These are phyloP conservation scores for Puccinia triticina DNA, from an alignment of 1,284 basidiomycete genomes.

Conservation along the genomic window DNA sequence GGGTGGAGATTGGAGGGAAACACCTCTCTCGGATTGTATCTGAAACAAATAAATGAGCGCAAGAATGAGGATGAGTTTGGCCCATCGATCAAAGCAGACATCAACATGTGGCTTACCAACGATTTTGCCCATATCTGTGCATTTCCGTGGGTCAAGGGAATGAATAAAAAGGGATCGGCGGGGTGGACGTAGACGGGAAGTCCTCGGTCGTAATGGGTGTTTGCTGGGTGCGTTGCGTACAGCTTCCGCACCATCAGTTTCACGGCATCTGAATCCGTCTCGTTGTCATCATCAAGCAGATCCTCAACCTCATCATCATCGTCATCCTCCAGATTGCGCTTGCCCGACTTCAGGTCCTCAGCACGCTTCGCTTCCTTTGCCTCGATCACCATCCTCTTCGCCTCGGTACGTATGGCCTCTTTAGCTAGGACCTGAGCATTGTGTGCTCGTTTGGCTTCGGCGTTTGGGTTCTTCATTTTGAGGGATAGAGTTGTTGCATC, in stretches of 20 bases:
- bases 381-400: not conserved
- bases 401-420: not conserved
- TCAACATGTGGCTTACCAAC: too few relatives aligned
- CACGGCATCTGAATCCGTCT: not conserved
- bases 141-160: not conserved
- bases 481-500: not conserved
- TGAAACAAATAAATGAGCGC: too few relatives aligned
- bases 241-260: not conserved
- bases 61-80: too few relatives aligned
- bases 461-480: not conserved
- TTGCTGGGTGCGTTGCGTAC: not conserved
- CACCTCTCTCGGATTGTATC: not conserved
- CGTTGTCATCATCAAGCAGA: too few relatives aligned
- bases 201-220: not conserved
- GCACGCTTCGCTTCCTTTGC: not conserved
- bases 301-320: not conserved
- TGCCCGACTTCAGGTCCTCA: not conserved
- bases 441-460: not conserved
- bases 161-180: not conserved
- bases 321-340: too few relatives aligned
- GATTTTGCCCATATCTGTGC: not conserved
- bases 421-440: not conserved
- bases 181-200: not conserved
- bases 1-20: not conserved
- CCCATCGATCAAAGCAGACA: too few relatives aligned